Conservation (phyloP, 371 early-diverging fungal species). For the Actinomucor elegans region DNA sequence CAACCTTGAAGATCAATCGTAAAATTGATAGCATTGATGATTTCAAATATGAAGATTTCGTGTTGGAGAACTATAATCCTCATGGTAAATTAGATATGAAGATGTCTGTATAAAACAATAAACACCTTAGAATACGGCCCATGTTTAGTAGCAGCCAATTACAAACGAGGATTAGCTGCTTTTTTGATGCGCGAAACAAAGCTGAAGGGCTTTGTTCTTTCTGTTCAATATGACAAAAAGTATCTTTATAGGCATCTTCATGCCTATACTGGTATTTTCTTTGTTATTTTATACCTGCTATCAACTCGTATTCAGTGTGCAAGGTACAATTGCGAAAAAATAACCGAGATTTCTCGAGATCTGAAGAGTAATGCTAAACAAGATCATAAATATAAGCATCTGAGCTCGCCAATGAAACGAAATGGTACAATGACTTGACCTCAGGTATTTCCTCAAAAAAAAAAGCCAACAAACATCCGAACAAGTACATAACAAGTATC, state of each 20-base stretch:
- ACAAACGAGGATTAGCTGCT: too few relatives aligned
- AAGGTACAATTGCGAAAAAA: neutral
- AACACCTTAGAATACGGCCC: too few relatives aligned
- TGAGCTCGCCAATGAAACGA: neutral
- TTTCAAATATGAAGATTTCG: constrained; percentile 85
- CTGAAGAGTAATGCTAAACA: neutral
- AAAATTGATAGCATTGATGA: constrained; percentile 76
- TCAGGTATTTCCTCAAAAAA: neutral
- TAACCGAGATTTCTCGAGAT: too few relatives aligned
- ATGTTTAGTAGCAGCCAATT: too few relatives aligned
- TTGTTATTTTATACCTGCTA: constrained; percentile 14
- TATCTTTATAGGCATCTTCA: neutral
- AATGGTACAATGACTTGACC: neutral
- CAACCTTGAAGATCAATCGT: constrained; percentile 74
- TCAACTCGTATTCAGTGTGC: neutral
- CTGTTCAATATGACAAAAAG: constrained; percentile 1
- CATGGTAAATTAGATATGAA: constrained; percentile 93
- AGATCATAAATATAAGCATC: neutral
- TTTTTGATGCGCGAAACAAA: too few relatives aligned
- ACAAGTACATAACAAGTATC: too few relatives aligned
- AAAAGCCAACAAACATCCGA: too few relatives aligned
- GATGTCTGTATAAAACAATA: constrained; percentile 81
- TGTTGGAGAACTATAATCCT: constrained; percentile 86
- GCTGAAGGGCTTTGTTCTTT: too few relatives aligned
- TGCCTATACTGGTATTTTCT: constrained; percentile 13